Conservation (phyloP, 805 yeast species). For the Metschnikowia continentalis region DNA sequence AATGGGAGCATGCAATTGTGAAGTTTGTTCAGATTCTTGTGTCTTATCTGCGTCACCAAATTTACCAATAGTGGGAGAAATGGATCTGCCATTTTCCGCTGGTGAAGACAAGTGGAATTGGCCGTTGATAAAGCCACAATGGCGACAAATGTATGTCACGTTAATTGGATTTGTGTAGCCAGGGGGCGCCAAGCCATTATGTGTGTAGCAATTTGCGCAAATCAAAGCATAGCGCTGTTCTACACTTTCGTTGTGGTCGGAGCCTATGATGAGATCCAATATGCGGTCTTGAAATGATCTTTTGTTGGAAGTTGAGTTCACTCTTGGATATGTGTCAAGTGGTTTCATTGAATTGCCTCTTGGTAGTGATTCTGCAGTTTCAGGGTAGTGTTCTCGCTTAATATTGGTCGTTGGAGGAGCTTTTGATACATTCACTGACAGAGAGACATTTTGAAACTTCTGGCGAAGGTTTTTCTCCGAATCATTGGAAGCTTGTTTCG, state of each 20-base stretch:
- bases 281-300: slow-evolving; percentile 33
- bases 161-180: slow-evolving; percentile 45
- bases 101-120: slow-evolving; percentile 4
- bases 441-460: background rate
- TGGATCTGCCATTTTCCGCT: background rate
- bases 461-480: background rate
- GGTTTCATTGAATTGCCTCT: background rate
- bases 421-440: background rate
- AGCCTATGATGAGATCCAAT: slow-evolving; percentile 37
- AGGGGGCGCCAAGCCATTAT: slow-evolving; percentile 81
- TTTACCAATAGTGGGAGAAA: background rate
- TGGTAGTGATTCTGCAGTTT: background rate
- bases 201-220: slow-evolving; percentile 59
- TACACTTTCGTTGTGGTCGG: slow-evolving; percentile 63
- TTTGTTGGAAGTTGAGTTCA: slow-evolving; percentile 6
- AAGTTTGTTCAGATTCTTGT: background rate
- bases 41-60: background rate
- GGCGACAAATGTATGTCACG: slow-evolving; percentile 60
- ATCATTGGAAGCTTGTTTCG: background rate
- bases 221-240: slow-evolving; percentile 67
- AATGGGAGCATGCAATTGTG: background rate
- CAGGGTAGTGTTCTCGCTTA: background rate
- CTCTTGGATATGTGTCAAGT: background rate
- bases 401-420: background rate
- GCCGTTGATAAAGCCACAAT: slow-evolving; percentile 50